A percentile compares a stretch with the other conserved stretches of the same genome.
Evolutionary conservation across 768 basidiomycete genomes (phyloP).

Genomic region (Gloeostereum incarnatum): DNA sequence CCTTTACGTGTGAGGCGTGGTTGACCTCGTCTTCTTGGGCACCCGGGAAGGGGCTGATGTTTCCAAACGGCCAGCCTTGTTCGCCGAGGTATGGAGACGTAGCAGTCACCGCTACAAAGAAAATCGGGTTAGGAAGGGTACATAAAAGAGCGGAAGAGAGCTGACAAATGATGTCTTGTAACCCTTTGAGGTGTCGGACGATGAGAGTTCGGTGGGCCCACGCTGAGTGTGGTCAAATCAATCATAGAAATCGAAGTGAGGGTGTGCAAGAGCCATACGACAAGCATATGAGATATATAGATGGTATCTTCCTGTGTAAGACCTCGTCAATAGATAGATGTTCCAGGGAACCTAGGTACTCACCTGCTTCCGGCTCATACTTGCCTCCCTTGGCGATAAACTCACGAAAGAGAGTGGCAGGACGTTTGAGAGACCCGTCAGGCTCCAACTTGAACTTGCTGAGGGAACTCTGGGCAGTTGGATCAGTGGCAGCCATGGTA

Average conservation of each 20-base stretch:
- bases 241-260: background rate
- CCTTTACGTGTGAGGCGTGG: slow-evolving; percentile 62
- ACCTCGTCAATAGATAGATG: background rate
- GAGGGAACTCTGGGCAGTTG: no score
- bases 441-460: slow-evolving; percentile 34
- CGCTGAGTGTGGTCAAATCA: slow-evolving; percentile 28
- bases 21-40: slow-evolving; percentile 72
- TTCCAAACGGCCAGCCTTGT: slow-evolving; percentile 83
- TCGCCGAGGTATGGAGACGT: slow-evolving; percentile 84
- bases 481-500: no score
- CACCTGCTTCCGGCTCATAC: slow-evolving; percentile 72
- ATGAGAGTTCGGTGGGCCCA: slow-evolving; percentile 94
- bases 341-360: slow-evolving; percentile 10
- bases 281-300: slow-evolving; percentile 86
- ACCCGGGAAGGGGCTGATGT: slow-evolving; percentile 54
- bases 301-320: slow-evolving; percentile 67
- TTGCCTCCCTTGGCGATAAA: slow-evolving; percentile 44
- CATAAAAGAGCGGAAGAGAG: no score
- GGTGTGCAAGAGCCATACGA: no score
- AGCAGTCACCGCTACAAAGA: slow-evolving; percentile 68
- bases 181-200: slow-evolving; percentile 82
- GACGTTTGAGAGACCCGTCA: slow-evolving; percentile 48
- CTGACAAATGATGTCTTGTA: slow-evolving; percentile 77
- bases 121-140: no score
- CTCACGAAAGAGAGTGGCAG: slow-evolving; percentile 43